Conservation (phyloP, 2,329 filamentous ascomycete genomes). For the Cytospora schulzeri region DNA sequence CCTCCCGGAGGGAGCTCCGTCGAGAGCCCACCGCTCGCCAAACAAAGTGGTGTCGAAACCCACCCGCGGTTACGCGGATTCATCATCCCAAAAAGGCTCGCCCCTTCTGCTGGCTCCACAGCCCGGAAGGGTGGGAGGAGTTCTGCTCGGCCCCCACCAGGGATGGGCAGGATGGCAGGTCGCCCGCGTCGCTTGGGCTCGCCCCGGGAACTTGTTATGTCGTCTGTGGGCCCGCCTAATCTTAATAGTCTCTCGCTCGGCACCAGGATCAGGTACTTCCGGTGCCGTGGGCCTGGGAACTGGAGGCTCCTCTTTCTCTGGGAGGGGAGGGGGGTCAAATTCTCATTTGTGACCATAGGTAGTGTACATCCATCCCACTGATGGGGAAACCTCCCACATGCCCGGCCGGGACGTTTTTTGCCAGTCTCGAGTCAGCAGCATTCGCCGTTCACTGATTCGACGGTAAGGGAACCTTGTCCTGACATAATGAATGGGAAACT, state of each 20-base stretch:
- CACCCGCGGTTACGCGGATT: slow-evolving; percentile 9
- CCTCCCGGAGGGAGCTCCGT: slow-evolving; percentile 14
- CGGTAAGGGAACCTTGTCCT: no score
- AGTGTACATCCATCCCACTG: background rate
- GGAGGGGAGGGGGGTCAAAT: slow-evolving; percentile 7
- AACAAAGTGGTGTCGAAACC: slow-evolving; percentile 16
- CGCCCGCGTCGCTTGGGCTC: background rate
- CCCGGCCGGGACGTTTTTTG: slow-evolving; percentile 8
- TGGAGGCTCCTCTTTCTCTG: background rate
- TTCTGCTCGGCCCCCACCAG: background rate
- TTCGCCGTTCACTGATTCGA: background rate
- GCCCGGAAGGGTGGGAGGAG: slow-evolving; percentile 11
- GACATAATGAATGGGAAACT: background rate
- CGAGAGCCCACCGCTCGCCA: slow-evolving; percentile 1
- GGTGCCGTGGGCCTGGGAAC: slow-evolving; percentile 14
- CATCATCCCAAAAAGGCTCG: slow-evolving; percentile 7
- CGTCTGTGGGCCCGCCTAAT: background rate
- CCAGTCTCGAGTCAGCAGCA: slow-evolving; percentile 16
- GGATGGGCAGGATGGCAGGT: background rate
- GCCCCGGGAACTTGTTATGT: background rate
- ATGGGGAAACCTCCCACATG: slow-evolving; percentile 1
- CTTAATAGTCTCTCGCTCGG: slow-evolving; percentile 4
- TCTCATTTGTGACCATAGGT: no score
- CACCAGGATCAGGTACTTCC: slow-evolving; percentile 4
- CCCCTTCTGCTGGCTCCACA: slow-evolving; percentile 15